These are phyloP conservation scores for Trichoderma koningiopsis DNA, from an alignment of 2,329 filamentous ascomycete genomes.

Conservation along the genomic window DNA sequence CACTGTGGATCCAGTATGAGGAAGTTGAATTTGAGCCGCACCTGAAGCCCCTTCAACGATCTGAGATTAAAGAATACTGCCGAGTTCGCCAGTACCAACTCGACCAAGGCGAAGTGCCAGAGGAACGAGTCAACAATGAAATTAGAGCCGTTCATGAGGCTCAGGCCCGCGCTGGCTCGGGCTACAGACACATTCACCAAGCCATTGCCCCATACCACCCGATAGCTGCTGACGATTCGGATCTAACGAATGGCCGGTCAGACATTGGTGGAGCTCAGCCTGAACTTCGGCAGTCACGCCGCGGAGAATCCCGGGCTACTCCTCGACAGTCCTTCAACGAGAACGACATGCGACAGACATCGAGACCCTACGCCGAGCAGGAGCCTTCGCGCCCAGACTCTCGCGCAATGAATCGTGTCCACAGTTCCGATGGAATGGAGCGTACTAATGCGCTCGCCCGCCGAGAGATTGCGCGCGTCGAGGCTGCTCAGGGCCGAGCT, in stretches of 20 bases:
- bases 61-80: conserved; percentile 65
- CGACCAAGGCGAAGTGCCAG: conserved; percentile 53
- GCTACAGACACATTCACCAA: conserved; percentile 32
- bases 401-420: conserved; percentile 30
- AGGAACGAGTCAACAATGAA: conserved; percentile 54
- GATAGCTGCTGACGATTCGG: conserved; percentile 30
- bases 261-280: conserved; percentile 34
- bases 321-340: conserved; percentile 35
- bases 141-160: conserved; percentile 55
- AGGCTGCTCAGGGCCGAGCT: conserved; percentile 54
- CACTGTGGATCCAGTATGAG: conserved; percentile 64
- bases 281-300: conserved; percentile 49
- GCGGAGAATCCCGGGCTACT: conserved; percentile 40
- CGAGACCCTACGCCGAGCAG: conserved; percentile 12
- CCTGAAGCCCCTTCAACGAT: conserved; percentile 51
- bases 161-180: conserved; percentile 45
- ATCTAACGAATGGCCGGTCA: conserved; percentile 25
- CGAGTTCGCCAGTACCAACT: conserved; percentile 62
- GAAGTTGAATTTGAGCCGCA: conserved; percentile 62
- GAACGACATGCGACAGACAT: conserved; percentile 25
- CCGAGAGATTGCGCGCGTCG: conserved; percentile 55
- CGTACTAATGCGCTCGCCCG: conserved; percentile 53
- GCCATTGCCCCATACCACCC: conserved; percentile 30
- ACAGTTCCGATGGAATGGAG: conserved; percentile 43
- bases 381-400: conserved; percentile 29